Evolutionary conservation across 371 early-diverging fungal species (phyloP).

Genomic region (Rhizopus delemar): DNA sequence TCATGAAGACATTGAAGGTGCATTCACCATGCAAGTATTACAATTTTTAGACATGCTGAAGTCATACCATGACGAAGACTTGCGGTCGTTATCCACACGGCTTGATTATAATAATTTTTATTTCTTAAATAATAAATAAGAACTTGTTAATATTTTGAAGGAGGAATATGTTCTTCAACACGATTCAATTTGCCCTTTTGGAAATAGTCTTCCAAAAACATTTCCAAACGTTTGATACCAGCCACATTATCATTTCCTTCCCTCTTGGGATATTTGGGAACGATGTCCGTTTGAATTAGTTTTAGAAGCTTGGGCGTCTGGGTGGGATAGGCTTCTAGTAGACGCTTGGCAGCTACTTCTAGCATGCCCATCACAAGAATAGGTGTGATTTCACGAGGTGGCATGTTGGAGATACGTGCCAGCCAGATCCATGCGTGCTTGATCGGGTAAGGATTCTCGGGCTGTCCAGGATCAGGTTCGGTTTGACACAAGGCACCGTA

Average conservation of each 20-base stretch:
- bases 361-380: slow-evolving; percentile 62
- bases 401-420: slow-evolving; percentile 74
- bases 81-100: slow-evolving; percentile 67
- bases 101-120: slow-evolving; percentile 83
- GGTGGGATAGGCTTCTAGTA: slow-evolving; percentile 35
- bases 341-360: slow-evolving; percentile 48
- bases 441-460: slow-evolving; percentile 59
- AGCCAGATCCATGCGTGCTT: slow-evolving; percentile 80
- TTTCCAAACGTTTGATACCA: slow-evolving; percentile 11
- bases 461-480: slow-evolving; percentile 41
- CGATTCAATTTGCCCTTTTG: slow-evolving; percentile 25
- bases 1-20: slow-evolving; percentile 26
- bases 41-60: slow-evolving; percentile 59
- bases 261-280: slow-evolving; percentile 1
- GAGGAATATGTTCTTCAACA: neutral
- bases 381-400: slow-evolving; percentile 74
- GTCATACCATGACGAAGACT: slow-evolving; percentile 68
- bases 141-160: neutral
- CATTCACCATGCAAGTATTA: slow-evolving; percentile 29
- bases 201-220: slow-evolving; percentile 19
- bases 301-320: slow-evolving; percentile 41
- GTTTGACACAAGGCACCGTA: slow-evolving; percentile 80
- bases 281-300: slow-evolving; percentile 24
- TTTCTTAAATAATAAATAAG: slow-evolving; percentile 7
- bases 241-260: slow-evolving; percentile 10